These are phyloP conservation scores for Pseudogymnoascus sp. DNA, from an alignment of 2,329 filamentous ascomycete genomes.

Conservation along the genomic window DNA sequence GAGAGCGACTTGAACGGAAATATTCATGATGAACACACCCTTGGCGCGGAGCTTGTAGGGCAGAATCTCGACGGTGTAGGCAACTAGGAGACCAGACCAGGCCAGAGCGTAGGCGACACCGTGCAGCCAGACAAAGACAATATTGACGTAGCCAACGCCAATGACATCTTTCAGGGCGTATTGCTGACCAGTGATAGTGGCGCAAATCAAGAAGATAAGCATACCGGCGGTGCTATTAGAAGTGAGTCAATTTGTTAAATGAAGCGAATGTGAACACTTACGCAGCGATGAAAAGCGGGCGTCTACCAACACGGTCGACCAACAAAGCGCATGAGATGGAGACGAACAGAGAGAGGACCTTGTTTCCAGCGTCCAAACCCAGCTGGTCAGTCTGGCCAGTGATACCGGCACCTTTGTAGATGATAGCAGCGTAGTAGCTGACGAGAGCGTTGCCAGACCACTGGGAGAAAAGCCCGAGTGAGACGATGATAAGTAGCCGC, in stretches of 20 bases:
- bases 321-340: constrained; percentile 45
- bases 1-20: background rate
- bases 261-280: constrained; percentile 3
- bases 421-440: constrained; percentile 55
- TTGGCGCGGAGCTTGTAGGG: constrained; percentile 13
- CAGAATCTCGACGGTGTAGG: constrained; percentile 23
- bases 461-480: constrained; percentile 57
- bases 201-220: constrained; percentile 41
- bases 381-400: constrained; percentile 25
- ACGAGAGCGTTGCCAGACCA: constrained; percentile 61
- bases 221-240: constrained; percentile 25
- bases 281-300: constrained; percentile 41
- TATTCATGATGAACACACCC: constrained; percentile 15
- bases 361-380: background rate
- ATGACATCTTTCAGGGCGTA: constrained; percentile 30
- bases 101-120: constrained; percentile 43
- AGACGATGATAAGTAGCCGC: constrained; percentile 52
- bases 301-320: constrained; percentile 44
- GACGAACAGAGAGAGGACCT: constrained; percentile 26
- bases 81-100: constrained; percentile 46
- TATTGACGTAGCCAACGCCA: constrained; percentile 28
- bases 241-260: constrained; percentile 6
- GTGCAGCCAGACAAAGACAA: constrained; percentile 40
- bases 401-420: constrained; percentile 55
- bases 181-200: constrained; percentile 36